A percentile compares a stretch with the other conserved stretches of the same genome.
These are phyloP conservation scores for Rhododendron molle DNA, from an alignment of 148 eudicot species.

Conservation along the genomic window DNA sequence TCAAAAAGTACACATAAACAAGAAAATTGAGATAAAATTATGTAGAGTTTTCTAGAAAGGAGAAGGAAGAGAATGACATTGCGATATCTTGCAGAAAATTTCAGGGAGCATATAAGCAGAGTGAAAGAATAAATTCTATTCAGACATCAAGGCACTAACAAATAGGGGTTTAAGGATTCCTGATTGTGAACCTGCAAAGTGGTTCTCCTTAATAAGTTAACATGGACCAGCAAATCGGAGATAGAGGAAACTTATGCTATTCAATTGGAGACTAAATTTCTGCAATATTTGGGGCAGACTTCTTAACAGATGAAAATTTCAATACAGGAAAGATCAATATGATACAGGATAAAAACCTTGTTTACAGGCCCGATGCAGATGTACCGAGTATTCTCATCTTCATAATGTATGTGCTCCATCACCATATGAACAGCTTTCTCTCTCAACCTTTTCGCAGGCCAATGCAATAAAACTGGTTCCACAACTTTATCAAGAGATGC, in stretches of 20 bases:
- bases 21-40: neutral
- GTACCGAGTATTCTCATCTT: constrained; percentile 94
- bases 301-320: neutral
- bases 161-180: neutral
- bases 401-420: constrained; percentile 97
- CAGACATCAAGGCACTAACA: neutral
- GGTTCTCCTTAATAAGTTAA: neutral
- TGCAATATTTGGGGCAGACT: neutral
- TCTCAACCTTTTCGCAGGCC: constrained; percentile 90
- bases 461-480: constrained; percentile 74
- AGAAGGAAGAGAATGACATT: neutral
- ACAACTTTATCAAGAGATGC: constrained; percentile 66
- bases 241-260: neutral
- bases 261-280: neutral
- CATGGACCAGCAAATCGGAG: constrained; percentile 1
- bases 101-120: neutral
- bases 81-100: neutral
- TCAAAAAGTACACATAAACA: neutral
- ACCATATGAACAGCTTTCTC: constrained; percentile 71
- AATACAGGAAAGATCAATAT: neutral
- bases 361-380: constrained; percentile 96
- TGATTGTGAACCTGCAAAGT: neutral
- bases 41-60: neutral
- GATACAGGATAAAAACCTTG: constrained; percentile 44
- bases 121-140: neutral